Evolutionary conservation across 371 early-diverging fungal species (phyloP).

Genomic region (Actinomortierella wolfii): DNA sequence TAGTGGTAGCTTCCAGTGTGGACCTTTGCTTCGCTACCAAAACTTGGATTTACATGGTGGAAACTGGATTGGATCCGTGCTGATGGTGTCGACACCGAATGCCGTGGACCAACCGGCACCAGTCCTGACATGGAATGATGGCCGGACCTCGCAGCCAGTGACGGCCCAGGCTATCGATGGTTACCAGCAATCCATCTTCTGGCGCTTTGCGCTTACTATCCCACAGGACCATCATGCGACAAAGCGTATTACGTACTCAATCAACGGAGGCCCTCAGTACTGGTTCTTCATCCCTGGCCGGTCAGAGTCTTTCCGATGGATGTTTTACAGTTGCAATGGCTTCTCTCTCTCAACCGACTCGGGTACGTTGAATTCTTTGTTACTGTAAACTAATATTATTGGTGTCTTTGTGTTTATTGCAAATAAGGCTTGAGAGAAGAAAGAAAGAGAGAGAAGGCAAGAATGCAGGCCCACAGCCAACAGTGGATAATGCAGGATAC

Average conservation of each 20-base stretch:
- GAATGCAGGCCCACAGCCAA: too few species aligned
- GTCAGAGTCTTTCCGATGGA: slow-evolving; percentile 58
- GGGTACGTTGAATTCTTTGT: slow-evolving; percentile 12
- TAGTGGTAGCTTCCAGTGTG: slow-evolving; percentile 20
- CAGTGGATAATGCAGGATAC: too few species aligned
- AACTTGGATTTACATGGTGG: slow-evolving; percentile 51
- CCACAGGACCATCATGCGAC: slow-evolving; percentile 42
- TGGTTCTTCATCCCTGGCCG: slow-evolving; percentile 54
- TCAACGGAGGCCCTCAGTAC: slow-evolving; percentile 50
- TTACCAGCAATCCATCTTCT: slow-evolving; percentile 52
- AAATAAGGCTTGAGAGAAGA: slow-evolving; percentile 7
- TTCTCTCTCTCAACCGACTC: slow-evolving; percentile 33
- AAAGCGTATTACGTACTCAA: slow-evolving; percentile 48
- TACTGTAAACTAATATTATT: background rate
- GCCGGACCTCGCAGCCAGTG: slow-evolving; percentile 33
- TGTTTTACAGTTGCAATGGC: slow-evolving; percentile 43
- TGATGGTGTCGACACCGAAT: slow-evolving; percentile 46
- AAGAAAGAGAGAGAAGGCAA: too few species aligned
- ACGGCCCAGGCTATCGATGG: slow-evolving; percentile 50
- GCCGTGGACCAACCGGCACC: slow-evolving; percentile 47
- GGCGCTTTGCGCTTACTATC: slow-evolving; percentile 55
- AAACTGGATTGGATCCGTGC: slow-evolving; percentile 53
- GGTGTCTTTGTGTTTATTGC: background rate
- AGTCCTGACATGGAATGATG: slow-evolving; percentile 51
- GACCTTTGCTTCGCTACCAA: slow-evolving; percentile 41